Conservation (phyloP, 139 green algal species). For the Chlamydomonas eustigma region DNA sequence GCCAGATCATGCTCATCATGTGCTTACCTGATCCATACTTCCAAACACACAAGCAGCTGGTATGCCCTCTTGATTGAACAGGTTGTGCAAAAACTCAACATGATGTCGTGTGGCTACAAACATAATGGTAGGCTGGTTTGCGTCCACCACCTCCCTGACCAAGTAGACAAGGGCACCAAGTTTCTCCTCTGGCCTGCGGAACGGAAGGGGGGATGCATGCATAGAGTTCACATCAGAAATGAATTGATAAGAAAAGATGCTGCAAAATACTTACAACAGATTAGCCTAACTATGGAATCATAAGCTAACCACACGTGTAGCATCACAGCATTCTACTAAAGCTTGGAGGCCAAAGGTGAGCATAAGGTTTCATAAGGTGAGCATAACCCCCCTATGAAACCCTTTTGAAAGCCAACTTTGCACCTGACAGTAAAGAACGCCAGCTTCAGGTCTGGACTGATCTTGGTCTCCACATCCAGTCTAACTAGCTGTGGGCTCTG, state of each 20-base stretch:
- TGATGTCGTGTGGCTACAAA: conserved; percentile 91
- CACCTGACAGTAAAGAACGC: conserved; percentile 79
- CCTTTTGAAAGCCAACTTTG: not conserved
- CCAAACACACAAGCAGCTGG: conserved; percentile 77
- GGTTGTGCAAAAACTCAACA: conserved; percentile 83
- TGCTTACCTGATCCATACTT: conserved; percentile 84
- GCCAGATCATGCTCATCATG: too few species aligned
- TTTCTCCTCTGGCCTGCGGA: conserved; percentile 77
- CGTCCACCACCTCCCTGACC: conserved; percentile 67
- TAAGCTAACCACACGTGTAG: too few species aligned
- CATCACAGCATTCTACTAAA: too few species aligned
- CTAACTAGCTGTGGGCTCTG: conserved; percentile 83
- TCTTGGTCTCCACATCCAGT: conserved; percentile 86
- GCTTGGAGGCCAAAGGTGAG: too few species aligned
- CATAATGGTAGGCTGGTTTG: conserved; percentile 75
- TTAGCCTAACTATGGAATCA: too few species aligned
- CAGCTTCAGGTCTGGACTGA: conserved; percentile 79
- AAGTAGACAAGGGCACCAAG: conserved; percentile 84
- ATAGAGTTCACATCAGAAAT: too few species aligned
- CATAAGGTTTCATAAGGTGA: too few species aligned
- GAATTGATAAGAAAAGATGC: too few species aligned
- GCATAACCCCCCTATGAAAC: too few species aligned
- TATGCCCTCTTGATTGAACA: conserved; percentile 74
- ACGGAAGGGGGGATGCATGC: not conserved
- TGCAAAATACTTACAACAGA: too few species aligned